Conservation (phyloP, 768 basidiomycete species). For the Termitomyces sp. region DNA sequence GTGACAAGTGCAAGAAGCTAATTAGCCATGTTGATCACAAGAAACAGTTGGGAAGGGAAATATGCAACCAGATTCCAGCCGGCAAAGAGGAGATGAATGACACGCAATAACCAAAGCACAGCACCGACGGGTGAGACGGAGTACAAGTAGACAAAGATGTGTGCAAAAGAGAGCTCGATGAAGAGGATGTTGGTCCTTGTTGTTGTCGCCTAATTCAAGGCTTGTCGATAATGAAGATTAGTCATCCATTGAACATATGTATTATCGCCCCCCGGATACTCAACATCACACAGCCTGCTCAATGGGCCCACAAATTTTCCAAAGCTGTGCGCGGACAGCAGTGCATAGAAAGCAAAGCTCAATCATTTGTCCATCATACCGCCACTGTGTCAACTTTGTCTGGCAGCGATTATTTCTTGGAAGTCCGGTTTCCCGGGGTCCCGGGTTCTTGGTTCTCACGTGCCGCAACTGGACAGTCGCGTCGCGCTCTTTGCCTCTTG, state of each 20-base stretch:
- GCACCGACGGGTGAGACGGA: background rate
- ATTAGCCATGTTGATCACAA: slow-evolving; percentile 13
- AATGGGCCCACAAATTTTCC: background rate
- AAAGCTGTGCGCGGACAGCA: background rate
- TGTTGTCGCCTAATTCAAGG: slow-evolving; percentile 10
- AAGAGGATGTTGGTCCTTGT: background rate
- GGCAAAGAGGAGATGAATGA: slow-evolving; percentile 6
- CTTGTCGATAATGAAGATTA: background rate
- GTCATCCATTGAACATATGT: slow-evolving; percentile 7
- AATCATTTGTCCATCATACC: background rate
- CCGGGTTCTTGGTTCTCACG: slow-evolving; percentile 11
- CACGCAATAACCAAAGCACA: background rate
- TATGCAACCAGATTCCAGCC: slow-evolving; percentile 17
- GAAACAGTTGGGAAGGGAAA: slow-evolving; percentile 9
- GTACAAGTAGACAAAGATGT: slow-evolving; percentile 2
- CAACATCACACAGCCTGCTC: slow-evolving; percentile 1
- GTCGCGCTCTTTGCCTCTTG: slow-evolving; percentile 13
- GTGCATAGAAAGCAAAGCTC: background rate
- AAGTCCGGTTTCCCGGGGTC: slow-evolving; percentile 6
- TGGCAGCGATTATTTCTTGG: background rate
- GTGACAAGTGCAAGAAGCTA: slow-evolving; percentile 7
- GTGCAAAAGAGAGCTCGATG: background rate
- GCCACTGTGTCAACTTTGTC: background rate
- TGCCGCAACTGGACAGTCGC: slow-evolving; percentile 13
- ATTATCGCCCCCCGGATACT: slow-evolving; percentile 9